These are phyloP conservation scores for Castanea mollissima DNA, from an alignment of 306 rosid genomes.

Conservation along the genomic window DNA sequence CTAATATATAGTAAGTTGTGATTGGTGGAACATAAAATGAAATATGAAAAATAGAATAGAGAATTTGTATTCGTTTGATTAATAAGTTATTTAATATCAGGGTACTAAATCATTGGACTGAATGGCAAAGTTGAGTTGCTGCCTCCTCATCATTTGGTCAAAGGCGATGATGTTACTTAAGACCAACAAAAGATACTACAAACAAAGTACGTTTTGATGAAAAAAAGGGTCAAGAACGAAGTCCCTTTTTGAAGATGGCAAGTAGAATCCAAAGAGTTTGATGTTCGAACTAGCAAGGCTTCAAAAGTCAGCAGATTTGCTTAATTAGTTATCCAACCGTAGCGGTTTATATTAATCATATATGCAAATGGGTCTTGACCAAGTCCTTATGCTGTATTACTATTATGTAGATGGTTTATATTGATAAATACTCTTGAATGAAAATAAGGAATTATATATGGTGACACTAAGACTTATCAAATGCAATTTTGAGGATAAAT, in stretches of 20 bases:
- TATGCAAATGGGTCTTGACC: not conserved
- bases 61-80: too few relatives aligned
- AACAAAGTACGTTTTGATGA: not conserved
- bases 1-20: too few relatives aligned
- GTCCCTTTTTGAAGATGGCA: conserved; percentile 21
- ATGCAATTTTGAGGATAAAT: not conserved
- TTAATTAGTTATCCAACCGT: not conserved
- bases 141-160: conserved; percentile 16
- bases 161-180: not conserved
- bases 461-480: not conserved
- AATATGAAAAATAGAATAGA: too few relatives aligned
- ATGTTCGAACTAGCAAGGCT: not conserved
- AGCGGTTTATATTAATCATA: not conserved
- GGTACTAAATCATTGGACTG: not conserved
- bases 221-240: not conserved
- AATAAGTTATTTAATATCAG: too few relatives aligned
- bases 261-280: not conserved
- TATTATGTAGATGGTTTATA: not conserved
- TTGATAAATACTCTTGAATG: not conserved
- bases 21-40: too few relatives aligned
- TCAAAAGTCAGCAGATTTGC: conserved; percentile 8
- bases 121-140: not conserved
- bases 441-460: not conserved
- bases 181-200: not conserved
- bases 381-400: conserved; percentile 14